Percentiles rank a stretch among this genome's conserved stretches.
These are phyloP conservation scores for Fusarium phyllophilum DNA, from an alignment of 2,329 filamentous ascomycete genomes.

Conservation along the genomic window DNA sequence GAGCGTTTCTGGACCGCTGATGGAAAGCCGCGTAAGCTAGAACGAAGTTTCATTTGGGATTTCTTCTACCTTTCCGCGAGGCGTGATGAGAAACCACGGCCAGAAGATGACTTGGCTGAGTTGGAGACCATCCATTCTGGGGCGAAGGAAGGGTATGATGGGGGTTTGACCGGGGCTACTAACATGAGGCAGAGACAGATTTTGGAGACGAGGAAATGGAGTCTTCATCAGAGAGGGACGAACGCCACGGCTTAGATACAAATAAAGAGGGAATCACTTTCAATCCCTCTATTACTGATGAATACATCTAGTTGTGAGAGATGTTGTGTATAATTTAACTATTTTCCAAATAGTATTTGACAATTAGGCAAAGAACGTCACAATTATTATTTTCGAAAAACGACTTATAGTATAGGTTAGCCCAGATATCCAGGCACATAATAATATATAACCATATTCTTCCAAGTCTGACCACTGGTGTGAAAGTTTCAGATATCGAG, in stretches of 20 bases:
- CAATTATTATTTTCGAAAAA: background rate
- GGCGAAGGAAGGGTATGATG: conserved; percentile 20
- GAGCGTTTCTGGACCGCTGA: conserved; percentile 60
- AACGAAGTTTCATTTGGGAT: conserved; percentile 56
- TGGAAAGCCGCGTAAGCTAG: conserved; percentile 54
- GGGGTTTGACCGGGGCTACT: conserved; percentile 2
- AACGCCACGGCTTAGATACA: conserved; percentile 11
- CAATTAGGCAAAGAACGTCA: background rate
- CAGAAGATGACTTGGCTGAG: conserved; percentile 26
- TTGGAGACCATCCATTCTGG: conserved; percentile 34
- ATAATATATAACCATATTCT: background rate
- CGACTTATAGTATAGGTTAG: background rate
- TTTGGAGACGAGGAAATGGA: conserved; percentile 39
- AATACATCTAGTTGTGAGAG: background rate
- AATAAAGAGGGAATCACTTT: background rate
- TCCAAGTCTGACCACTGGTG: background rate
- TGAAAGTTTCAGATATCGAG: background rate
- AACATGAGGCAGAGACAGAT: conserved; percentile 40
- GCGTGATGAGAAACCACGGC: conserved; percentile 44
- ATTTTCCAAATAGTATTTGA: background rate
- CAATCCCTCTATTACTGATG: background rate
- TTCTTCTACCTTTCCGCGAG: conserved; percentile 55
- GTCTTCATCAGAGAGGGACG: conserved; percentile 27
- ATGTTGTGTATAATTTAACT: background rate
- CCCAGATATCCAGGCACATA: background rate